Evolutionary conservation across 805 yeast genomes (phyloP).

Genomic region (Lipomyces japonicus): DNA sequence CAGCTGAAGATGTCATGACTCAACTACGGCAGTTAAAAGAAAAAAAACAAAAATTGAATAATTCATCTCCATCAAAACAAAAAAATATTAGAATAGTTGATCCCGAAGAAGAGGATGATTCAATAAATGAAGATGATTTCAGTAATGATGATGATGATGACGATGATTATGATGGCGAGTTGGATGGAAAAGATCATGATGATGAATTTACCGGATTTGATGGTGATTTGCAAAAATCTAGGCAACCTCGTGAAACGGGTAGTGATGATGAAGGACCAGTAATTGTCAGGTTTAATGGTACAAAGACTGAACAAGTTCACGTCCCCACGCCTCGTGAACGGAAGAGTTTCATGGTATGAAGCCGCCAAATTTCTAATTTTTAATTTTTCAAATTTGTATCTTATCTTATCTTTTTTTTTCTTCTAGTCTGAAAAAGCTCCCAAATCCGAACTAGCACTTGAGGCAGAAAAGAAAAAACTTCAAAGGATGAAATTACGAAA

Average conservation of each 20-base stretch:
- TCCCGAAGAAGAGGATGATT: neutral
- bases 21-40: slow-evolving; percentile 14
- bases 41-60: neutral
- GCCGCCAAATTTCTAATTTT: neutral
- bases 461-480: slow-evolving; percentile 5
- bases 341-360: slow-evolving; percentile 33
- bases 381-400: neutral
- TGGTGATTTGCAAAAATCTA: slow-evolving; percentile 11
- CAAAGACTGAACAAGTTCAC: slow-evolving; percentile 26
- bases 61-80: neutral
- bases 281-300: slow-evolving; percentile 37
- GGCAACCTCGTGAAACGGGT: slow-evolving; percentile 24
- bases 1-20: slow-evolving; percentile 21
- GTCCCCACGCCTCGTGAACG: slow-evolving; percentile 30
- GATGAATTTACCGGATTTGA: slow-evolving; percentile 28
- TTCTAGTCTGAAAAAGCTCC: slow-evolving; percentile 35
- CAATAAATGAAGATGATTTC: slow-evolving; percentile 1
- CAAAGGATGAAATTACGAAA: slow-evolving; percentile 4
- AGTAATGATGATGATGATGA: slow-evolving; percentile 9
- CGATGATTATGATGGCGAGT: slow-evolving; percentile 6
- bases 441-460: slow-evolving; percentile 26
- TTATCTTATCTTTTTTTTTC: neutral
- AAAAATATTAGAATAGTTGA: neutral
- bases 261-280: slow-evolving; percentile 32
- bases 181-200: slow-evolving; percentile 1